phyloP scores from a whole-genome alignment of 164 flowering plant genomes.

The Warburgia ugandensis region DNA sequence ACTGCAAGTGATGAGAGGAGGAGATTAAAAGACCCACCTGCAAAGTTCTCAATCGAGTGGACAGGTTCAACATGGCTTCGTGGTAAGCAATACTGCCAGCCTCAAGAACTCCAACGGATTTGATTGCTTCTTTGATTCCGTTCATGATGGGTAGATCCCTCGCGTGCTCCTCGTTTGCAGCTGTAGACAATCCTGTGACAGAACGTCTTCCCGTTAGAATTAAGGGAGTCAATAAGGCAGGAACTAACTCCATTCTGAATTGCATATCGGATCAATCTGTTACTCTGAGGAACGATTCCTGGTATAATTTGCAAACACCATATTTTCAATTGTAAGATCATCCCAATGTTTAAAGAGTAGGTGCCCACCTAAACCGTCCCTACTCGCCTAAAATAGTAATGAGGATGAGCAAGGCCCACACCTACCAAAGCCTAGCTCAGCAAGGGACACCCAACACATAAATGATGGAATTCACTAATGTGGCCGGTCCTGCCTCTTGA shows the following conservation, averaged over 20 bases:
- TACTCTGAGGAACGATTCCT: too few relatives aligned
- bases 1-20: too few relatives aligned
- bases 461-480: too few relatives aligned
- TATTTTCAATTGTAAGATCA: too few relatives aligned
- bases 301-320: too few relatives aligned
- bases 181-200: conserved; percentile 43
- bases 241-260: neutral
- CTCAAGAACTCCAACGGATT: conserved; percentile 53
- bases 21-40: too few relatives aligned
- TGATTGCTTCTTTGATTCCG: conserved; percentile 76
- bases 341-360: too few relatives aligned
- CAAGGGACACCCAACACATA: too few relatives aligned
- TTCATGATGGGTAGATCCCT: conserved; percentile 73
- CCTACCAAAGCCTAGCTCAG: too few relatives aligned
- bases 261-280: neutral
- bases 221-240: neutral
- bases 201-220: neutral
- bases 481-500: neutral
- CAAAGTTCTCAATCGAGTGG: conserved; percentile 38
- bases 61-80: conserved; percentile 46
- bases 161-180: conserved; percentile 63
- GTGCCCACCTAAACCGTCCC: too few relatives aligned
- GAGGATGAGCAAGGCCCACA: too few relatives aligned
- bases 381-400: too few relatives aligned
- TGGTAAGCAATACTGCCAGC: conserved; percentile 36